These are phyloP conservation scores for Alternaria arborescens DNA, from an alignment of 2,329 filamentous ascomycete genomes.

Conservation along the genomic window DNA sequence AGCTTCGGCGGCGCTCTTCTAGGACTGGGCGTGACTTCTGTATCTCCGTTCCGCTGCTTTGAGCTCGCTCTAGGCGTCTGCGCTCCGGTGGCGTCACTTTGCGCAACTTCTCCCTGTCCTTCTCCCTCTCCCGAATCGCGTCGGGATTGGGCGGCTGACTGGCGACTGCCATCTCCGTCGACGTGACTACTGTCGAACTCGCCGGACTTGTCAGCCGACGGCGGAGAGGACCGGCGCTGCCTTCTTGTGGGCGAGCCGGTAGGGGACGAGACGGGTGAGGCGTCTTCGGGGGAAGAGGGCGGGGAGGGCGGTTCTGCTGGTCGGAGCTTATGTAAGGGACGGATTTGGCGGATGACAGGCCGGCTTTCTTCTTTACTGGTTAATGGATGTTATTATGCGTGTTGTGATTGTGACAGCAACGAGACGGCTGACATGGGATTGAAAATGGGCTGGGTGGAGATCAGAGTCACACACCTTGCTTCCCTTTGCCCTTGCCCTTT, in stretches of 20 bases:
- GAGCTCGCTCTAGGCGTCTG: conserved; percentile 19
- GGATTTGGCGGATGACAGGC: conserved; percentile 44
- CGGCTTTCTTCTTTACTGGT: conserved; percentile 49
- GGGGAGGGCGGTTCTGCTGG: conserved; percentile 44
- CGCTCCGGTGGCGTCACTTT: conserved; percentile 36
- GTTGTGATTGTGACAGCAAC: conserved; percentile 23
- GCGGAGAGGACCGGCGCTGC: conserved; percentile 45
- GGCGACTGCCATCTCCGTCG: conserved; percentile 42
- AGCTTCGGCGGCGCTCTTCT: conserved; percentile 49
- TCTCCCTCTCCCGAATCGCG: conserved; percentile 30
- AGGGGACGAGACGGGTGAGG: conserved; percentile 37
- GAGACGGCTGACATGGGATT: conserved; percentile 14
- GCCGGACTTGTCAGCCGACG: conserved; percentile 48
- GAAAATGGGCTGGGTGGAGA: conserved; percentile 18
- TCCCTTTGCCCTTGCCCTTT: conserved; percentile 45
- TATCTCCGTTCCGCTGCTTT: conserved; percentile 20
- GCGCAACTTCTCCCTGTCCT: conserved; percentile 34
- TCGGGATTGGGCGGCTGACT: conserved; percentile 38
- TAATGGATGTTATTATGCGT: conserved; percentile 48
- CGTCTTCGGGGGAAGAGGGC: conserved; percentile 35
- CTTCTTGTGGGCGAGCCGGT: conserved; percentile 45
- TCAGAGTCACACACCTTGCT: conserved; percentile 49
- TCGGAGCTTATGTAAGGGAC: conserved; percentile 38
- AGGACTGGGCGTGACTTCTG: conserved; percentile 39
- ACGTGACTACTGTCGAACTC: conserved; percentile 46